Percentiles rank a stretch among this genome's conserved stretches.
These are phyloP conservation scores for Astrephomene gubernaculifera DNA, from an alignment of 139 green algal species.

Conservation along the genomic window DNA sequence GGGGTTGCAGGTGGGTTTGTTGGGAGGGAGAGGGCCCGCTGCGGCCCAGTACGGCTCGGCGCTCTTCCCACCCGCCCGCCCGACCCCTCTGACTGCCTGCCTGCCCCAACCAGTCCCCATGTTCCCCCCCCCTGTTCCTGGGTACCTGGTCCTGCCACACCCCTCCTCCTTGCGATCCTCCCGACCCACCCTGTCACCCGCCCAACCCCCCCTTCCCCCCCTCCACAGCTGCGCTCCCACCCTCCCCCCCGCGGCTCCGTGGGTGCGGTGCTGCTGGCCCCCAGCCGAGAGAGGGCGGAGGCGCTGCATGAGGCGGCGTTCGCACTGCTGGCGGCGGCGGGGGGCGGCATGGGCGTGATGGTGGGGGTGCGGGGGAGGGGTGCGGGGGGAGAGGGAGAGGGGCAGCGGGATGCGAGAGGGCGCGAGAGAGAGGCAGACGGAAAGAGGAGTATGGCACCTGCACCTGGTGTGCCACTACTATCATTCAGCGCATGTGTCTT, in stretches of 20 bases:
- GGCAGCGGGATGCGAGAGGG: not conserved
- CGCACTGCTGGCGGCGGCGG: conserved; percentile 9
- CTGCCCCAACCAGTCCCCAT: not conserved
- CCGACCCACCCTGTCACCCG: not conserved
- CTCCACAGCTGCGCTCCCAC: not conserved
- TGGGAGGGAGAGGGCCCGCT: too few relatives aligned
- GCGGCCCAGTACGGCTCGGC: too few relatives aligned
- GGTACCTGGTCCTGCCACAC: not conserved
- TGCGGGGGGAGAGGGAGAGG: not conserved
- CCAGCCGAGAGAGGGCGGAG: conserved; percentile 21
- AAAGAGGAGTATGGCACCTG: too few relatives aligned
- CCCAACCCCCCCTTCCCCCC: not conserved
- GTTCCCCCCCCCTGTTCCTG: not conserved
- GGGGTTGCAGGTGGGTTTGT: not conserved
- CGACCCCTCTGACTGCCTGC: not conserved
- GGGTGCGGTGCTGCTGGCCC: conserved; percentile 4
- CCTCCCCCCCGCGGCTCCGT: not conserved
- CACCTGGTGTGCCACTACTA: too few relatives aligned
- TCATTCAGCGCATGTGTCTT: too few relatives aligned
- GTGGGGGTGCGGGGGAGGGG: not conserved
- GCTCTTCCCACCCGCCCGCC: not conserved
- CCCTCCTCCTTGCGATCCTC: not conserved
- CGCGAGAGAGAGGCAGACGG: too few relatives aligned
- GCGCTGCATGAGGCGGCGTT: conserved; percentile 28
- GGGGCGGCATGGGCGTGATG: conserved; percentile 5